A percentile compares a stretch with the other conserved stretches of the same genome.
These are phyloP conservation scores for Glaciozyma martinii DNA, from an alignment of 768 basidiomycete genomes.

Conservation along the genomic window DNA sequence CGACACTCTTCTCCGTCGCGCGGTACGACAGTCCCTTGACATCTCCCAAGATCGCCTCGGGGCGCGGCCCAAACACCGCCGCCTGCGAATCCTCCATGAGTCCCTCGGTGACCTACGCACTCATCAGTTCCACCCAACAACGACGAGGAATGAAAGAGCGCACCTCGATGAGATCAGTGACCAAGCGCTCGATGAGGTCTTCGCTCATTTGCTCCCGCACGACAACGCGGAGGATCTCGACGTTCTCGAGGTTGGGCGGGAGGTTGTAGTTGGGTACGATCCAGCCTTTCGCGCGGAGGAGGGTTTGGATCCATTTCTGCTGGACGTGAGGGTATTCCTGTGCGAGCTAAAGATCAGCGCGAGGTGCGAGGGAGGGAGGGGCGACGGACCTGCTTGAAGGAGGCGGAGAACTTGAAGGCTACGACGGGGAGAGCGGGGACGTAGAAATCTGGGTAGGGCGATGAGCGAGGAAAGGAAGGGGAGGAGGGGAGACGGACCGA, in stretches of 20 bases:
- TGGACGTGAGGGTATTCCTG: slow-evolving; percentile 1
- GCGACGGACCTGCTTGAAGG: too few species aligned
- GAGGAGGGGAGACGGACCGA: slow-evolving; percentile 32
- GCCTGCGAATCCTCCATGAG: not conserved
- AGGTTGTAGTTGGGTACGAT: slow-evolving; percentile 41
- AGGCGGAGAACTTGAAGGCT: slow-evolving; percentile 46
- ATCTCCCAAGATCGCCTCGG: not conserved
- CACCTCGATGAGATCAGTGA: slow-evolving; percentile 60
- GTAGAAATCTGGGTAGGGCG: slow-evolving; percentile 39
- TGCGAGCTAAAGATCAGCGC: too few species aligned
- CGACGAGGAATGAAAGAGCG: not conserved
- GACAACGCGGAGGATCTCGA: slow-evolving; percentile 56
- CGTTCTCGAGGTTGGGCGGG: slow-evolving; percentile 48
- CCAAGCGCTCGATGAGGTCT: slow-evolving; percentile 46
- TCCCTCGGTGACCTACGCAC: not conserved
- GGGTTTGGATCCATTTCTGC: slow-evolving; percentile 49
- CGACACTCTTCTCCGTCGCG: slow-evolving; percentile 8
- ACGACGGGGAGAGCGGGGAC: slow-evolving; percentile 50
- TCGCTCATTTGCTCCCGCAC: slow-evolving; percentile 35
- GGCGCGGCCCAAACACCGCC: not conserved
- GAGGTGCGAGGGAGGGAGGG: too few species aligned
- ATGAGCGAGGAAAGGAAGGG: too few species aligned
- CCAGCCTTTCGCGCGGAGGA: slow-evolving; percentile 47
- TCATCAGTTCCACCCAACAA: not conserved
- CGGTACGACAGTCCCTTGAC: not conserved